Evolutionary conservation across 1,139 yeast genomes (phyloP).

Genomic region (Lodderomyces margitis): DNA sequence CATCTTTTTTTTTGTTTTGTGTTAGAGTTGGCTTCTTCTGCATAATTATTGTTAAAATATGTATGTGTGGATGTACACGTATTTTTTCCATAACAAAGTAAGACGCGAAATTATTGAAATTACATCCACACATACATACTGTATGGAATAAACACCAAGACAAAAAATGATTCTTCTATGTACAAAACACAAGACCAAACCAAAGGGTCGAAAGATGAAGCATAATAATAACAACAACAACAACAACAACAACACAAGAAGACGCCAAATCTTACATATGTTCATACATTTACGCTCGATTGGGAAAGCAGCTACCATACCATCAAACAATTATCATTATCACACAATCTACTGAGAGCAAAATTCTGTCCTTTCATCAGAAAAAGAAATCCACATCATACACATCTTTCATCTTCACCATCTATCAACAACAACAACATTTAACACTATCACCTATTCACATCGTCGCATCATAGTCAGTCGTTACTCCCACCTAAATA

Average conservation of each 20-base stretch:
- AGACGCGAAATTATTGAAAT: no score
- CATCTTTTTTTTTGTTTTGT: no score
- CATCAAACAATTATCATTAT: no score
- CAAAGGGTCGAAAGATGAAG: background rate
- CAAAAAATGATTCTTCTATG: no score
- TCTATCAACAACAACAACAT: background rate
- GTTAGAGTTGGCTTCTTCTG: background rate
- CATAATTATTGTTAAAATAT: background rate
- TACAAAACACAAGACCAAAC: background rate
- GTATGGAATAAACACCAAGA: no score
- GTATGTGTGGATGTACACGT: conserved; percentile 1
- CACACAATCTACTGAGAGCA: no score
- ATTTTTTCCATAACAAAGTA: no score
- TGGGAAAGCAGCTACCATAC: no score
- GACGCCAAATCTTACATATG: background rate
- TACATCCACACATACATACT: no score
- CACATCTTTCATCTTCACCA: background rate
- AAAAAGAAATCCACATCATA: background rate
- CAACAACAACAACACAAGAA: background rate
- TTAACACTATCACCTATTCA: background rate
- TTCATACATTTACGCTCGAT: background rate
- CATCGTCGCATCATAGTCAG: background rate
- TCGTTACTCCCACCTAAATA: background rate
- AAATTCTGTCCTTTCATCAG: no score
- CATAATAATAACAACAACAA: background rate